Conservation (phyloP, 169 alveolate species). For the Babesia bovis region DNA sequence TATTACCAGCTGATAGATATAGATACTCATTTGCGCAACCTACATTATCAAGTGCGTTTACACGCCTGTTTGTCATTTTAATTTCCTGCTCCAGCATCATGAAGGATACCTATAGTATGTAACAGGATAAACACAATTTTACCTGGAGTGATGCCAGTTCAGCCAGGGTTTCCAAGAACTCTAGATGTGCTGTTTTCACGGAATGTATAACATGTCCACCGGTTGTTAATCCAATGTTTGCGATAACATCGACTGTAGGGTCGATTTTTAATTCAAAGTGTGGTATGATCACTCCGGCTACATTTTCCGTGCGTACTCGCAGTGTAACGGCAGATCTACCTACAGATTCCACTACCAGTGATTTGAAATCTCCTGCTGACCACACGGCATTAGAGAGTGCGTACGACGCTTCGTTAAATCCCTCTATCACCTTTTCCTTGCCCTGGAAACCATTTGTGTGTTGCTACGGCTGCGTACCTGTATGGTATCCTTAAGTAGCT, state of each 20-base stretch:
- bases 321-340: slow-evolving; percentile 89
- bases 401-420: slow-evolving; percentile 87
- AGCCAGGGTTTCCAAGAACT: slow-evolving; percentile 81
- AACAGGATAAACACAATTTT: slow-evolving; percentile 7
- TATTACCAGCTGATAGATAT: slow-evolving; percentile 81
- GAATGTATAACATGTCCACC: slow-evolving; percentile 85
- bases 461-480: slow-evolving; percentile 74
- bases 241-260: slow-evolving; percentile 82
- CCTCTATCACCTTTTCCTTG: slow-evolving; percentile 85
- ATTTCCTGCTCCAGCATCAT: slow-evolving; percentile 93
- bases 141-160: slow-evolving; percentile 92
- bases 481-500: slow-evolving; percentile 85
- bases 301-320: slow-evolving; percentile 87
- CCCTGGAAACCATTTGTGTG: slow-evolving; percentile 53
- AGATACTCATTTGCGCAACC: not conserved
- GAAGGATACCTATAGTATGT: slow-evolving; percentile 81
- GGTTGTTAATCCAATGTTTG: slow-evolving; percentile 79
- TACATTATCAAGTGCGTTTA: slow-evolving; percentile 93
- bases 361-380: slow-evolving; percentile 92
- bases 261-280: slow-evolving; percentile 86
- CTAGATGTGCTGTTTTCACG: slow-evolving; percentile 76
- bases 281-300: slow-evolving; percentile 95
- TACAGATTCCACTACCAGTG: slow-evolving; percentile 87
- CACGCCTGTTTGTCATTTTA: slow-evolving; percentile 94
- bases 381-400: slow-evolving; percentile 92